These are phyloP conservation scores for Diaporthe destruens DNA, from an alignment of 2,329 filamentous ascomycete genomes.

Conservation along the genomic window DNA sequence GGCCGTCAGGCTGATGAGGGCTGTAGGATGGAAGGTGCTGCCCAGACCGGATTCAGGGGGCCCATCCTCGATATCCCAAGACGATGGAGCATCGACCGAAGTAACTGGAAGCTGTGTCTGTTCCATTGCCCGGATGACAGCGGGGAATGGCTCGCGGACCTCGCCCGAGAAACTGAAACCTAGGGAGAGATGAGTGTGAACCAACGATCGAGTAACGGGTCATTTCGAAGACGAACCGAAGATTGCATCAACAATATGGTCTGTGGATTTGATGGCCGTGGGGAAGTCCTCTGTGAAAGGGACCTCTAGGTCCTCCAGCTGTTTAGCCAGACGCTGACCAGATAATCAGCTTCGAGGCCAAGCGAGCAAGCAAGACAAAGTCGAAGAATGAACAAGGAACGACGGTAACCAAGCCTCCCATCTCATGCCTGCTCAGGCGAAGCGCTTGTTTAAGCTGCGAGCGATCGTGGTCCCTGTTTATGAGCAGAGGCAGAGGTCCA, in stretches of 20 bases:
- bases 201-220: constrained; percentile 22
- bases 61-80: constrained; percentile 91
- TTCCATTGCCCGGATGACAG: constrained; percentile 82
- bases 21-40: constrained; percentile 82
- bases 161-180: constrained; percentile 94
- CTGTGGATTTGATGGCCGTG: constrained; percentile 72
- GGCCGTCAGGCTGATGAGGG: constrained; percentile 89
- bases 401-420: background rate
- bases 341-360: constrained; percentile 49
- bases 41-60: constrained; percentile 83
- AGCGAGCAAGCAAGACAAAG: constrained; percentile 41
- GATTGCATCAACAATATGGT: constrained; percentile 92
- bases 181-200: constrained; percentile 48
- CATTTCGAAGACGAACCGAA: constrained; percentile 74
- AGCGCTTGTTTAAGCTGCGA: background rate
- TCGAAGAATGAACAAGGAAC: constrained; percentile 39
- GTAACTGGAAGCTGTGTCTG: constrained; percentile 81
- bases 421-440: background rate
- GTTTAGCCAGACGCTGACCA: constrained; percentile 80
- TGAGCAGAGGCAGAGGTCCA: background rate
- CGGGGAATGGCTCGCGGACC: constrained; percentile 90
- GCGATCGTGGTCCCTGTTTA: background rate
- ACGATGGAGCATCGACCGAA: constrained; percentile 92
- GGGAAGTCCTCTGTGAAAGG: constrained; percentile 88
- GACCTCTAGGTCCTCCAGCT: constrained; percentile 85